Evolutionary conservation across 2,329 filamentous ascomycete genomes (phyloP), one percentile per base, ranked within the genome.

Genomic region (Metarhizium album): DNA sequence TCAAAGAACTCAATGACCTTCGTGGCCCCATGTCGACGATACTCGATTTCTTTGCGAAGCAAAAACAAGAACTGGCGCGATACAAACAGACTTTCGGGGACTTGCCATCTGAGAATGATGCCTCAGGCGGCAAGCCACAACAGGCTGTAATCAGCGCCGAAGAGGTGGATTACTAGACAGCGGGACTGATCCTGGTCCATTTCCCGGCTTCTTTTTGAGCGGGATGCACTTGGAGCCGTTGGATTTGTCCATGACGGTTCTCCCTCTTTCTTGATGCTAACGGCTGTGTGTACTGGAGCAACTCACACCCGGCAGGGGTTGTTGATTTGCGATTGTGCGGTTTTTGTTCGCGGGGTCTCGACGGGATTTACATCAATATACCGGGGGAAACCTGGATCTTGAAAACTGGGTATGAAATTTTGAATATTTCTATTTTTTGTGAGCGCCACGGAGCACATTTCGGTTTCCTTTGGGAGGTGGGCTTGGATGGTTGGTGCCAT

Each of bases 1-100:
- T 87, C 46, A 70, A 74, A 43, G 73, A 76, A 55, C 77, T 95
- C 24, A 76, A 86, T 49, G 79, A 88, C 57, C 79, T 95, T 53
- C 82, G 87, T 11, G 84, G 80, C 20, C 86, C 90, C 2, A 95
- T 96, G 77, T 67, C 74, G 11, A 79, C 84, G 16, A 77, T 96
- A 20, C 73, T 94, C 20, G 70, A 71, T 42, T 75, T 77, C 42
- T 72, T 91, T 31, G 70, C 76, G 35, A 65, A 70, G 29, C 80
- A 87, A 61, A 68, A 88, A 52, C 72, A 73, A 29, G 81, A 90
- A 62, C 70, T 90, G 46, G 73, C 80, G 61, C 68, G 66, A 52
- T 84, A 86, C 65, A 82, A 77, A 61, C 70, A 69, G 29, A 69
- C 63, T 47, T 81, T 72, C 54, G 79, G 78, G 40, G 64, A 69